Base-by-base conservation (phyloP, 2,329 filamentous ascomycete genomes). In the Coniella lustricola region DNA sequence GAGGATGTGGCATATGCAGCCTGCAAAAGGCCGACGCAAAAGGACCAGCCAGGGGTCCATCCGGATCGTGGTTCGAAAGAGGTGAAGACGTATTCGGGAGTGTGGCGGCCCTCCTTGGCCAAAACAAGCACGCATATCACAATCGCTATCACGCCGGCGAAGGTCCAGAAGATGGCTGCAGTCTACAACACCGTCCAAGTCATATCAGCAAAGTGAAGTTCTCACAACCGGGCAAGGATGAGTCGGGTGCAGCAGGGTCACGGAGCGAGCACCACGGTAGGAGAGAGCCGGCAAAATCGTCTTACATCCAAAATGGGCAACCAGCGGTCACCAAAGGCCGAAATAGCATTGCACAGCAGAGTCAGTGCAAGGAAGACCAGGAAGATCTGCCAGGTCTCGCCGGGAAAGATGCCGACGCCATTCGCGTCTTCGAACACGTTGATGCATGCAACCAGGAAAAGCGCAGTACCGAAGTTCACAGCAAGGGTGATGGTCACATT, bases 401-500 rank as follows among this genome's bases (percentile, higher is more conserved):
- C 73, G 3, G 63, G 63, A 42, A 78, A 66, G 50, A 79, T 60
- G 10, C 62, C 67, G 10, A 64, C 62, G 37, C 70, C 74, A 5
- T 66, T 63, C 32, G 66, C 62, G 3, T 64, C 64, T 48, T 75
- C 67, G 50, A 79, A 81, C 32, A 81, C 72, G 50, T 79, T 77
- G 63, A 81, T 61, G 59, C 74, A 77, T 13, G 68, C 72, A 48
- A 77, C 70, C 50, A 78, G 64, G 62, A 80, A 76, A 55, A 89
- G 78, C 0, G 82, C 85, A 3, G 86, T 88, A 7, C 84, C 86
- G 58, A 89, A 90, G 69, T 87, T 87, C 61, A 89, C 85, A n/a
- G 84, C 78, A n/a, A 89, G 72, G 0, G 85, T 89, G 57, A 90
- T 90, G 56, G 84, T 88, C 63, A 89, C 84, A 67, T 90, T 90